Percentiles rank a stretch among this genome's conserved stretches.
Conservation (phyloP, 352 stramenopile genomes). For the Lagenidium giganteum region DNA sequence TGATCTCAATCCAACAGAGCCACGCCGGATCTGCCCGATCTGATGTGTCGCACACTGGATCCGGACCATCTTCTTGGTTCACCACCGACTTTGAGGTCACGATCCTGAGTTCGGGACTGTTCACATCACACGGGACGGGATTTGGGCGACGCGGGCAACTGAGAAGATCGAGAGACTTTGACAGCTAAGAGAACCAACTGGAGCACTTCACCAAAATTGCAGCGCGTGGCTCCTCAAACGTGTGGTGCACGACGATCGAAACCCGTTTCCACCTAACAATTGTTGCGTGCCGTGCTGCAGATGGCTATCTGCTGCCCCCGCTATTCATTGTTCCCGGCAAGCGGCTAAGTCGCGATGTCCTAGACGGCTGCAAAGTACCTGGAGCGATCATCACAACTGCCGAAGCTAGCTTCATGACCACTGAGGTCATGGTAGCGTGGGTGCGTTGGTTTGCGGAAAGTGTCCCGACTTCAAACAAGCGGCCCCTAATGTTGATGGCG, state of each 20-base stretch:
- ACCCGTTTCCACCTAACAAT: slow-evolving; percentile 7
- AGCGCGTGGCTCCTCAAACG: slow-evolving; percentile 5
- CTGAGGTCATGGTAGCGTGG: slow-evolving; percentile 3
- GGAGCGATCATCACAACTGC: slow-evolving; percentile 2
- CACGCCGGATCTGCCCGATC: too few relatives aligned
- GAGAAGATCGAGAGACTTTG: too few relatives aligned
- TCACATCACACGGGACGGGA: too few relatives aligned
- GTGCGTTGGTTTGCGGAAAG: slow-evolving; percentile 1
- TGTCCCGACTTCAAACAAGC: not conserved
- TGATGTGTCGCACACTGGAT: too few relatives aligned
- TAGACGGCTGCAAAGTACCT: not conserved
- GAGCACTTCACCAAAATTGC: too few relatives aligned
- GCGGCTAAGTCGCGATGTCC: slow-evolving; percentile 4
- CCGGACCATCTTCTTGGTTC: too few relatives aligned
- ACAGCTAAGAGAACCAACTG: too few relatives aligned
- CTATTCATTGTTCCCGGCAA: slow-evolving; percentile 9
- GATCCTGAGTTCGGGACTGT: too few relatives aligned
- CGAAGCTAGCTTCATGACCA: slow-evolving; percentile 6
- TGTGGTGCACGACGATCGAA: slow-evolving; percentile 7
- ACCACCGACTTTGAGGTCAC: too few relatives aligned
- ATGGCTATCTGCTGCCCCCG: slow-evolving; percentile 4
- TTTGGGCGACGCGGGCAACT: too few relatives aligned
- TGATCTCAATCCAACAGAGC: too few relatives aligned
- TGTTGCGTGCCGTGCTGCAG: slow-evolving; percentile 11
- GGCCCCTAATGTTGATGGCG: slow-evolving; percentile 7